Base-by-base conservation (phyloP, 805 yeast genomes). In the Tanozyma kutaoensis region DNA sequence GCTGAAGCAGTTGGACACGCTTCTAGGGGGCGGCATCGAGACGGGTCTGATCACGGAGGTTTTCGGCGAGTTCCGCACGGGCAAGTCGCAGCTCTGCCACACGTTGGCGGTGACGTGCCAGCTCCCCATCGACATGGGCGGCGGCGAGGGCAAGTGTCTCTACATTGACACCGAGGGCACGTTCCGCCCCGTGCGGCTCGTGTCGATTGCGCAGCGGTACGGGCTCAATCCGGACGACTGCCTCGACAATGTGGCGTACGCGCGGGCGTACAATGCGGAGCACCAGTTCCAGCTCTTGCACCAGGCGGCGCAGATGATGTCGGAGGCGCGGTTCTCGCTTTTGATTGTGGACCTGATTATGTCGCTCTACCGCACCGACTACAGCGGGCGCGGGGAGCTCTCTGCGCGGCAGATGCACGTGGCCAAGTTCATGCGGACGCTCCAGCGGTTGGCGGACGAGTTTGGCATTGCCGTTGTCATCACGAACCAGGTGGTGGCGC, bases 161-260 rank as follows among this genome's bases (percentile, higher is more conserved):
- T 91, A 81, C 48, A 86, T 91, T 34, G 98, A 91, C 46, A 88
- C 97, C 0, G 98, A 88, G 48, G 95, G 96, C 12, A 91, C 98
- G 2, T 91, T 91, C 50, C 68, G 98, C 47, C 96, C 97, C 1
- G 77, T 76, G 24, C 69, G 98, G 42, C 62, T 91, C 39, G 79
- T 81, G 7, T 76, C 94, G 1, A 85, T 91, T 38, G 95, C 95
- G 2, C 76, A 76, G 46, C 64, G 98, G 40, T 91, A 79, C 47
- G 95, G 95, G 0, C 63, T 91, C 31, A 82, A 82, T 39, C 93
- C 91, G 13, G 85, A 79, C 42, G 95, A 84, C 46, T 93, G 94
- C n/a, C 62, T 91, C 40, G 94, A 86, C 49, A 91, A 91, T 43
- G 95, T 91, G 24, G 97, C 97, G 0, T 88, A 91, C 43, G 98